Evolutionary conservation across 202 grass and related monocot genomes (phyloP), one percentile per base, ranked within the genome.

Genomic region (Zoysia matrella): DNA sequence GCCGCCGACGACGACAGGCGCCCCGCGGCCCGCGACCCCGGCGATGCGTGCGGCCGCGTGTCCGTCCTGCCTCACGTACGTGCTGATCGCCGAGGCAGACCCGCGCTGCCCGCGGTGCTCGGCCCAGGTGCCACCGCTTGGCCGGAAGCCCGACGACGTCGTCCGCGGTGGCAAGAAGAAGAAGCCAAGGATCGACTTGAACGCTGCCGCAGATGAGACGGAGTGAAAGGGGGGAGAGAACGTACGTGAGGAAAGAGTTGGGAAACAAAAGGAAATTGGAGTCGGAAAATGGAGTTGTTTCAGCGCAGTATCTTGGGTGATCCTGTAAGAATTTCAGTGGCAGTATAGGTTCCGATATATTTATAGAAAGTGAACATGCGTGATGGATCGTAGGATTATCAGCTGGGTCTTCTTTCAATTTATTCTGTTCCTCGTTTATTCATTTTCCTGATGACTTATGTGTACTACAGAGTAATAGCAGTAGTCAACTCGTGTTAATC

Each of bases 11-110:
- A 64, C 69, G 5, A 12, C 7, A 40, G 65, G 11, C 16, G 41
- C 47, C 13, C 12, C 41, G 39, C 11, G 45, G 4, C 11, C 71
- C 0, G 66, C 64, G 52, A 18, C 5, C 6, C 16, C 80, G 1
- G 44, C 64, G 58, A 76, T 89, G 81, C 69, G 69, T 13, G 80
- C 82, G 8, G 75, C 87, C 60, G 87, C 88, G 5, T 94, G 92
- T 73, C 73, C 89, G 30, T 87, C 85, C 74, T 94, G 92, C 87
- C 87, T 94, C 49, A 89, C 88, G 0, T 94, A 94, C 58, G 92
- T 94, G 67, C 82, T 94, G 72, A 82, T 94, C 85, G 49, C 80
- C 22, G 80, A 73, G 41, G 82, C 11, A 0, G 64, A 88, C 49
- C 92, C 92, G 2, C 49, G 76, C 40, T 94, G 92, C 85, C 92